These are phyloP conservation scores for Cercospora brassicicola DNA, from an alignment of 2,329 filamentous ascomycete species.

Conservation along the genomic window DNA sequence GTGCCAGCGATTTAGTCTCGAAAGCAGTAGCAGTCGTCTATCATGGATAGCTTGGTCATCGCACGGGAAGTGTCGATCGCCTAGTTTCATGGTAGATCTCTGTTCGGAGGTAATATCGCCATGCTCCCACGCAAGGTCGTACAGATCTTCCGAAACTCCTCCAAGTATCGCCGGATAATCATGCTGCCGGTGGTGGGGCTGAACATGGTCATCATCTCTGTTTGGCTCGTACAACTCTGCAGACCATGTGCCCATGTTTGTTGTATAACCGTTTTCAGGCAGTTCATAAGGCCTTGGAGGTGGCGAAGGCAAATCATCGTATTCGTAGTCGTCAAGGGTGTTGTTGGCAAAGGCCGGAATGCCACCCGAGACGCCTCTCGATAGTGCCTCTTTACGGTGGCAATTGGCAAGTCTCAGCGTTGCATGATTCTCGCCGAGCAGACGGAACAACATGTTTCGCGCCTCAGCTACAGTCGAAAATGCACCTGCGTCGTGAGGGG, in stretches of 20 bases:
- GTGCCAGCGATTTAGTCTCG: constrained; percentile 13
- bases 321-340: not conserved
- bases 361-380: not conserved
- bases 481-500: not conserved
- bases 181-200: not conserved
- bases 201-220: not conserved
- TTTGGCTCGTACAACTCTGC: not conserved
- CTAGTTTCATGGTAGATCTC: constrained; percentile 4
- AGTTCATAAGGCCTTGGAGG: constrained; percentile 5
- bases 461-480: not conserved
- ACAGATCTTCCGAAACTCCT: not conserved
- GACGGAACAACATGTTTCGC: constrained; percentile 4
- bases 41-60: not conserved
- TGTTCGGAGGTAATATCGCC: constrained; percentile 4
- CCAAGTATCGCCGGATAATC: not conserved
- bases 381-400: not conserved
- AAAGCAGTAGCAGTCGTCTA: not conserved
- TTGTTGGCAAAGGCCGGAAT: constrained; percentile 8
- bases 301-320: not conserved
- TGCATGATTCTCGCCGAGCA: constrained; percentile 8
- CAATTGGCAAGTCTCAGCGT: not conserved
- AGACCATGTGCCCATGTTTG: not conserved
- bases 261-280: not conserved
- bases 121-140: not conserved
- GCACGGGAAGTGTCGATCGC: constrained; percentile 2